These are phyloP conservation scores for Cercospora sp. DNA, from an alignment of 2,329 filamentous ascomycete genomes.

Conservation along the genomic window DNA sequence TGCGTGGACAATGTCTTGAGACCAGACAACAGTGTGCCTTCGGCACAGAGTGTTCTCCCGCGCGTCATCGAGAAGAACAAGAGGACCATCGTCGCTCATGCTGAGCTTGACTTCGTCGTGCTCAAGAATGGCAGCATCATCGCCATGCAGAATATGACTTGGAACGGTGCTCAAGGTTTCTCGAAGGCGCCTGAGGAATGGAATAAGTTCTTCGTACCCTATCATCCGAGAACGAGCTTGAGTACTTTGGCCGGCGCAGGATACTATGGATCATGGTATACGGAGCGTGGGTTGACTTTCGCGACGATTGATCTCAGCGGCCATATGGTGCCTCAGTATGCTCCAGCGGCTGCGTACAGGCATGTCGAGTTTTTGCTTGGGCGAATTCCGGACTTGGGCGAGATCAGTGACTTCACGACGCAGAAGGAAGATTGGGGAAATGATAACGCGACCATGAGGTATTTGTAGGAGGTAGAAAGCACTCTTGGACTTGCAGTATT, in stretches of 20 bases:
- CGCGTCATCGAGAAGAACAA: slow-evolving; percentile 71
- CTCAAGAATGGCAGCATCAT: slow-evolving; percentile 69
- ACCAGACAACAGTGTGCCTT: slow-evolving; percentile 57
- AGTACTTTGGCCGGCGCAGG: slow-evolving; percentile 61
- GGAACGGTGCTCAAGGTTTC: slow-evolving; percentile 71
- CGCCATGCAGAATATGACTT: slow-evolving; percentile 79
- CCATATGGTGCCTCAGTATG: slow-evolving; percentile 69
- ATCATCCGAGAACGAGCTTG: slow-evolving; percentile 52
- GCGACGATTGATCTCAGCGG: slow-evolving; percentile 58
- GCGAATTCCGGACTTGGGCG: slow-evolving; percentile 59
- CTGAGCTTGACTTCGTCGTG: slow-evolving; percentile 67
- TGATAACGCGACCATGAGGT: slow-evolving; percentile 25
- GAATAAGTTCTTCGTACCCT: slow-evolving; percentile 69
- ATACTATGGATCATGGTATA: slow-evolving; percentile 68
- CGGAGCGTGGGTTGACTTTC: slow-evolving; percentile 75
- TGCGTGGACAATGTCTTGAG: slow-evolving; percentile 55
- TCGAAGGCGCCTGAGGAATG: slow-evolving; percentile 53
- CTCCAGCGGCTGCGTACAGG: slow-evolving; percentile 62
- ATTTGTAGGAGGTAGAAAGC: slow-evolving; percentile 14
- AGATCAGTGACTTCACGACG: slow-evolving; percentile 41
- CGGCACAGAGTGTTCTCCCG: slow-evolving; percentile 62
- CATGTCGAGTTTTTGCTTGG: slow-evolving; percentile 76
- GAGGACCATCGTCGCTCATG: slow-evolving; percentile 73
- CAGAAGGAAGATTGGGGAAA: slow-evolving; percentile 38
- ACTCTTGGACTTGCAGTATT: too few relatives aligned